A percentile compares a stretch with the other conserved stretches of the same genome.
phyloP scores from a whole-genome alignment of 371 early-diverging fungal species.

The Blakeslea trispora region DNA sequence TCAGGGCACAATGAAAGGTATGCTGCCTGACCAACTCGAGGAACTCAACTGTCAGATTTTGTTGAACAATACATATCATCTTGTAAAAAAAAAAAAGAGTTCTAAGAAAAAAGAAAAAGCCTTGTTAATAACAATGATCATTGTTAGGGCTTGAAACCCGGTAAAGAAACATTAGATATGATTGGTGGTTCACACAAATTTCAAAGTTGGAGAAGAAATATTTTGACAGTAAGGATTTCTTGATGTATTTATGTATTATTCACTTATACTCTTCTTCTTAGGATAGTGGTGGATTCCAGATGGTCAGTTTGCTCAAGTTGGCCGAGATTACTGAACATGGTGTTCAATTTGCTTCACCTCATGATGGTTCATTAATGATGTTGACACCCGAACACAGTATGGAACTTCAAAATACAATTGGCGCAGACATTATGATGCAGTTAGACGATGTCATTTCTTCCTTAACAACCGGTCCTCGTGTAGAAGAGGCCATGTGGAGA shows the following conservation, averaged over 20 bases:
- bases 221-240: conserved; percentile 72
- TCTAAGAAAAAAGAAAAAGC: no score
- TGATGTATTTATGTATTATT: not conserved
- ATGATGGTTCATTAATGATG: conserved; percentile 80
- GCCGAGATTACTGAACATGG: conserved; percentile 92
- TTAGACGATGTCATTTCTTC: conserved; percentile 96
- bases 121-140: no score
- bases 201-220: conserved; percentile 85
- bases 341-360: conserved; percentile 87
- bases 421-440: conserved; percentile 98
- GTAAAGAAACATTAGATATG: conserved; percentile 76
- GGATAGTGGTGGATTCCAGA: conserved; percentile 96
- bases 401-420: conserved; percentile 91
- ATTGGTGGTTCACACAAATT: conserved; percentile 86
- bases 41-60: conserved; percentile 90
- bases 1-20: conserved; percentile 92
- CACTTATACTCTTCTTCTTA: no score
- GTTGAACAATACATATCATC: conserved; percentile 92
- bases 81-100: no score
- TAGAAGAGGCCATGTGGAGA: conserved; percentile 93
- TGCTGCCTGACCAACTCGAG: conserved; percentile 78
- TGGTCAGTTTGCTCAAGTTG: conserved; percentile 88
- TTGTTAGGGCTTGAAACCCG: conserved; percentile 56
- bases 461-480: conserved; percentile 76
- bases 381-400: conserved; percentile 97